Evolutionary conservation across 805 yeast genomes (phyloP), one percentile per base, ranked within the genome.

Genomic region (Pichia insulana): DNA sequence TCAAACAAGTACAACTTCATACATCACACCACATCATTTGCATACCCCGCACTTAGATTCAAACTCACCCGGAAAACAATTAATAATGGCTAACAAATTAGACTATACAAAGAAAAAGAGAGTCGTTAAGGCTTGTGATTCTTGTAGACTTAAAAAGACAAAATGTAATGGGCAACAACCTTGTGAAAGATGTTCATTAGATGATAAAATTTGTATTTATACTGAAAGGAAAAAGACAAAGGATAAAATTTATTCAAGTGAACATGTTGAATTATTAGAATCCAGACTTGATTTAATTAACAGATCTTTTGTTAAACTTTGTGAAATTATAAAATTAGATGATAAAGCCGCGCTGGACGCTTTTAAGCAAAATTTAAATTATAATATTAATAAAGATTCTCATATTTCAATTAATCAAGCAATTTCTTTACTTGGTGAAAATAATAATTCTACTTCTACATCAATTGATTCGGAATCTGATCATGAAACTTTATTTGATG

Each of bases 81-180:
- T 28, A 12, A 12, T 28, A n/a, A 28, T 28, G 31, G 15, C 40
- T 25, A 18, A 28, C 28, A 11, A 26, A 12, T 13, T 20, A 15
- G 25, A 44, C 28, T 50, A 12, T 18, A 15, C 22, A n/a, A 43
- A 54, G 44, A 76, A 76, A 58, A 74, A 70, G 54, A 56, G 83
- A 46, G 82, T 77, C 3, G 79, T 80, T 11, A 76, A 76, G 50
- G 83, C 83, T 6, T 77, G 83, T 49, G 82, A 77, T 53, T 69
- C 73, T 40, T 77, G 83, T 55, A 63, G 83, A 34, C 65, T 76
- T 43, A 77, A 76, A 53, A 77, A 77, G 59, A 76, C 81, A 5
- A 77, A 76, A 48, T 77, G 83, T 55, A 77, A 76, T 44, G 83
- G 83, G 17, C 68, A 69, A 39, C 73, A 73, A 48, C 83, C 83